phyloP scores from a whole-genome alignment of 208 protist genomes.

The Kentomonas sorsogonicus region DNA sequence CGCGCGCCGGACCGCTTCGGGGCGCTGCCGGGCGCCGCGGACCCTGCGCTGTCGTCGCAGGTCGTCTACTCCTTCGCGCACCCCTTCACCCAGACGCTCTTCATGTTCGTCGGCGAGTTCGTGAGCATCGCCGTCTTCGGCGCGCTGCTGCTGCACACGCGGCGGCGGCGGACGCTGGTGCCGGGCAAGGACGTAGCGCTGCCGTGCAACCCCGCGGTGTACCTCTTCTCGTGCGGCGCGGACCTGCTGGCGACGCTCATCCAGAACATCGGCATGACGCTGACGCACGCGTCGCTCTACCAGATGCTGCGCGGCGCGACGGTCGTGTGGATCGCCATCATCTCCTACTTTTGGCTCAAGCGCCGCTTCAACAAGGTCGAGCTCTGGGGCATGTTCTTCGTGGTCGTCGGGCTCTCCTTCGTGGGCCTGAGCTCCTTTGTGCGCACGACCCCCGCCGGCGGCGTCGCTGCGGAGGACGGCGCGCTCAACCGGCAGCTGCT shows the following conservation, averaged over 20 bases:
- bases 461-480: constrained; percentile 14
- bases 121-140: constrained; percentile 55
- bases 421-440: constrained; percentile 55
- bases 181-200: constrained; percentile 31
- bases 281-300: constrained; percentile 87
- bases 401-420: constrained; percentile 49
- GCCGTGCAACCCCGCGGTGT: constrained; percentile 58
- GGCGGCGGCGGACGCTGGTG: constrained; percentile 11
- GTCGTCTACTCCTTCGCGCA: constrained; percentile 42
- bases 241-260: constrained; percentile 81
- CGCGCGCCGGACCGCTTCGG: constrained; percentile 8
- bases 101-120: constrained; percentile 82
- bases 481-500: constrained; percentile 31
- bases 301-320: constrained; percentile 91
- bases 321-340: constrained; percentile 80
- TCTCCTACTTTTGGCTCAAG: constrained; percentile 81
- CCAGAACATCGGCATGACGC: constrained; percentile 84
- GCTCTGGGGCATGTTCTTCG: constrained; percentile 51
- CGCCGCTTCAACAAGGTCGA: constrained; percentile 62
- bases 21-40: neutral
- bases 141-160: constrained; percentile 15
- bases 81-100: constrained; percentile 74
- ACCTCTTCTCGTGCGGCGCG: constrained; percentile 49
- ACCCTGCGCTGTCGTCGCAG: neutral
- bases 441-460: neutral